These are phyloP conservation scores for Amauroascus verrucosus DNA, from an alignment of 2,329 filamentous ascomycete species.

Conservation along the genomic window DNA sequence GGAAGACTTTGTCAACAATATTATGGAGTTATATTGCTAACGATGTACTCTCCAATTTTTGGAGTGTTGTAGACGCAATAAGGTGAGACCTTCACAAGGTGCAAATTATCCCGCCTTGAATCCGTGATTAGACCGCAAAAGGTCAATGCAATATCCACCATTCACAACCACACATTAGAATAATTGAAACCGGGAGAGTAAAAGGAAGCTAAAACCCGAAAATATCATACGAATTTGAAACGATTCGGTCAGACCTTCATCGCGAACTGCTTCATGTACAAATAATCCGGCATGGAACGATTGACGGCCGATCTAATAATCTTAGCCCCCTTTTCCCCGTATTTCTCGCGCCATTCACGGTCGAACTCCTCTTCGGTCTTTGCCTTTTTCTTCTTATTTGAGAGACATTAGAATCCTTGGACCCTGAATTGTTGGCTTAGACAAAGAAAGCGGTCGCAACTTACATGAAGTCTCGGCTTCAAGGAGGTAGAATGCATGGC, in stretches of 20 bases:
- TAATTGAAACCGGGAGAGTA: too few species aligned
- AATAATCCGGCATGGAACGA: constrained; percentile 50
- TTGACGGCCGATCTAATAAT: constrained; percentile 51
- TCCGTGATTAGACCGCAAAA: too few species aligned
- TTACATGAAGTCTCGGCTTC: constrained; percentile 46
- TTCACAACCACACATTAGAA: too few species aligned
- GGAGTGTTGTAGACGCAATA: too few species aligned
- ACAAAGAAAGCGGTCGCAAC: constrained; percentile 15
- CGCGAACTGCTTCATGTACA: constrained; percentile 56
- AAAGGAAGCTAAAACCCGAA: not conserved
- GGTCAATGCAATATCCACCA: too few species aligned
- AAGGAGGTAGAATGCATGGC: constrained; percentile 73
- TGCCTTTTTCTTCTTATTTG: constrained; percentile 22
- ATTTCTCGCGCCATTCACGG: constrained; percentile 52
- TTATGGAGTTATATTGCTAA: too few species aligned
- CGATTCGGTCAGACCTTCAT: constrained; percentile 39
- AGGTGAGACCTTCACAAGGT: too few species aligned
- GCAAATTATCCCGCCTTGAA: too few species aligned
- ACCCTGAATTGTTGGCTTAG: too few species aligned
- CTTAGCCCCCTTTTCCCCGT: constrained; percentile 48
- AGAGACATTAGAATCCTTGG: not conserved
- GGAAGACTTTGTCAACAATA: too few species aligned
- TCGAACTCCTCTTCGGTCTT: constrained; percentile 47
- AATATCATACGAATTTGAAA: not conserved
- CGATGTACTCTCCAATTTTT: too few species aligned